A percentile compares a stretch with the other conserved stretches of the same genome.
These are phyloP conservation scores for Nepenthes mirabilis DNA, from an alignment of 148 eudicot genomes.

Conservation along the genomic window DNA sequence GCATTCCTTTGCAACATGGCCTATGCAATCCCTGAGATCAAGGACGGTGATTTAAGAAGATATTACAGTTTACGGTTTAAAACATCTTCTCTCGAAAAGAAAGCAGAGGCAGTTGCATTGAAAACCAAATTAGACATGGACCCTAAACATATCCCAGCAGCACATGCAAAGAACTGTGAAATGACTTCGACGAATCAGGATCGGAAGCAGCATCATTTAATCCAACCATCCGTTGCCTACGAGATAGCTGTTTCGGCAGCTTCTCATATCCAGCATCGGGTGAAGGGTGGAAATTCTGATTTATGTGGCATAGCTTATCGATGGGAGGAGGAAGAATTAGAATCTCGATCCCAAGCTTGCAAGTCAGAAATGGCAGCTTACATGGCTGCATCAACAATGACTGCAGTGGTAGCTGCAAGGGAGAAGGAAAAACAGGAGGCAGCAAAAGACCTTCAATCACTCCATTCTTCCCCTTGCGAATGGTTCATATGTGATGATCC, in stretches of 20 bases:
- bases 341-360: conserved; percentile 11
- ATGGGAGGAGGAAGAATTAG: conserved; percentile 8
- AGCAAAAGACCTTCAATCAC: conserved; percentile 58
- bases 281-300: conserved; percentile 12
- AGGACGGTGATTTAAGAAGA: conserved; percentile 53
- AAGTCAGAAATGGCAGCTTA: conserved; percentile 65
- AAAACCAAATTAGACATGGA: conserved; percentile 32
- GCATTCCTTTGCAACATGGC: conserved; percentile 78
- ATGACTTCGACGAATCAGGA: conserved; percentile 2
- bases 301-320: neutral
- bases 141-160: conserved; percentile 9
- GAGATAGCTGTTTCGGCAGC: conserved; percentile 80
- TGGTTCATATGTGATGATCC: conserved; percentile 88
- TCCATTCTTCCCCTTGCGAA: conserved; percentile 75
- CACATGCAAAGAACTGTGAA: conserved; percentile 5
- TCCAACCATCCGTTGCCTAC: conserved; percentile 31
- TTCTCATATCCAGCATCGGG: conserved; percentile 40
- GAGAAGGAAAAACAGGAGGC: conserved; percentile 61
- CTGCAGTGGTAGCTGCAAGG: conserved; percentile 66
- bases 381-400: conserved; percentile 81
- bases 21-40: conserved; percentile 45
- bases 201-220: conserved; percentile 10
- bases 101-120: conserved; percentile 38
- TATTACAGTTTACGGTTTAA: conserved; percentile 31
- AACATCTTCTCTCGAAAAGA: conserved; percentile 75